Evolutionary conservation across 495 filamentous ascomycete genomes (phyloP), one percentile per base, ranked within the genome.

Genomic region (Hypoxylon fragiforme): DNA sequence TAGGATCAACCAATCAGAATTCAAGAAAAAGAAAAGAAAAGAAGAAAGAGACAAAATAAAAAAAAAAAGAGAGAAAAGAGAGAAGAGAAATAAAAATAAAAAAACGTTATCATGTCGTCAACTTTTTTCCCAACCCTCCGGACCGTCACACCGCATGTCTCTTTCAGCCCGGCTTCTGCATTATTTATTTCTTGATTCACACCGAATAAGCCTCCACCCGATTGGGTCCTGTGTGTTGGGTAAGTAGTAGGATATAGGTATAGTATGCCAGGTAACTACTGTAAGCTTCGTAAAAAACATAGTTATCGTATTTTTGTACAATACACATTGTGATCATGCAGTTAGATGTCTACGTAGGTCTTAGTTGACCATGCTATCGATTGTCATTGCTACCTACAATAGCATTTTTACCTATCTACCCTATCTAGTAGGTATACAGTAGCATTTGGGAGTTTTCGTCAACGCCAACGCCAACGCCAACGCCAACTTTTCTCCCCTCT

Each of bases 81-180:
- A 9, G 24, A 28, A 28, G 4, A 28, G 9, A 28, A 28, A 28
- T 4, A 28, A 9, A 28, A 28, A 28, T 28, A 28, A 4, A 4
- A 28, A 28, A 28, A 9, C 24, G 4, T 9, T 28, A 28, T 28
- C 24, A 28, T 4, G 4, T 28, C 46, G 37, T 18, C 28, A 24
- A 26, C 30, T 30, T 43, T 34, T 19, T 21, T 39, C 38, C 53
- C 53, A 62, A 44, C 38, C 13, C 28, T 57, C 52, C 52, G 52
- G 57, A 32, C 41, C 51, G 15, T 26, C 43, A 62, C 58, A 62
- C 58, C 52, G 52, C 58, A 57, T 57, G 21, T 61, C 51, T n/a
- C n/a, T n/a, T 50, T 56, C 51, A 61, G 49, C 56, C 56, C 50
- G 11, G 20, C n/a, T 20, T 38, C n/a, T 20, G n/a, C 28, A n/a